Base-by-base conservation (phyloP, 306 rosid genomes). In the Vigna nakashimae region DNA sequence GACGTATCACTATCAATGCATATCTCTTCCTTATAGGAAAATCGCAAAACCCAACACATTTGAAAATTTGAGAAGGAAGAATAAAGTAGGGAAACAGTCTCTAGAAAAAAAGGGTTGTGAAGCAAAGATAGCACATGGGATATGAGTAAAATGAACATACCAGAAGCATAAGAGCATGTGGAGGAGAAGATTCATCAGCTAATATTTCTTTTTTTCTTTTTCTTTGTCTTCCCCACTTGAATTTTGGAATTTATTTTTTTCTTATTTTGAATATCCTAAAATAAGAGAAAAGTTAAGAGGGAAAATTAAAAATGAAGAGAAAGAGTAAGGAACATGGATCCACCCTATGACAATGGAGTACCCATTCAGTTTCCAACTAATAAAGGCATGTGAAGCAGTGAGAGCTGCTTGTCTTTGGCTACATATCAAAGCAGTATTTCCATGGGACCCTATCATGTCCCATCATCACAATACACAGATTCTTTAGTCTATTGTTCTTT, bases 81-180 rank as follows among this genome's bases (percentile, higher is more conserved):
- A 69, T 80, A 34, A 30, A 32, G 49, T 24, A 74, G 56, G 14
- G 70, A 28, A 16, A 53, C 17, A 10, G 59, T 11, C 66, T 46
- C 66, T 46, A 64, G 78, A 79, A 64, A 53, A 26, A 36, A 71
- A 82, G 74, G 59, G 90, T 80, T 86, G 84, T 40, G 64, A 82
- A 76, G 80, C 82, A 73, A 85, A 82, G 83, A 77, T 73, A 38
- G 90, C 97, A 91, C 98, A 89, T 94, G 97, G 91, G 84, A 71
- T 77, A 82, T 82, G 88, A 82, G 88, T 48, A 77, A 82, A 82
- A 80, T 80, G 88, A 91, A 81, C 70, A 70, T 79, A 81, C 88
- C 93, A 84, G 84, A 86, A 85, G 87, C 91, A 81, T 64, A 84
- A 81, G 73, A 66, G 79, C 97, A 90, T 86, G 90, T 93, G 95